Evolutionary conservation across 75 land plant species (phyloP).

Genomic region (Selaginella tamariscina): DNA sequence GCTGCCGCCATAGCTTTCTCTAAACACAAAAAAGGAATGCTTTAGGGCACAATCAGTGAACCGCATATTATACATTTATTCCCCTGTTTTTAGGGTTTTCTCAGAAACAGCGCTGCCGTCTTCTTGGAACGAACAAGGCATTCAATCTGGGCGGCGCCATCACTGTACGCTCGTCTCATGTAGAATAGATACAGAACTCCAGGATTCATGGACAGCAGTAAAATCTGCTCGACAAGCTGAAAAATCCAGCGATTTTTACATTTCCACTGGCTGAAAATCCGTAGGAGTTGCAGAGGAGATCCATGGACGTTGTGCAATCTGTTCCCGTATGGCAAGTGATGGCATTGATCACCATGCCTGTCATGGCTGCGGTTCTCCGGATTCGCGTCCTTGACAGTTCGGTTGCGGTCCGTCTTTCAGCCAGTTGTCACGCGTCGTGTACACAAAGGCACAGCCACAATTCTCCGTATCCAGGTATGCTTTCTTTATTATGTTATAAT

Average conservation of each 20-base stretch:
- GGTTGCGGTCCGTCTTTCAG: slow-evolving; percentile 42
- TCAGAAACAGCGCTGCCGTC: not conserved
- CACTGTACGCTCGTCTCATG: too few species aligned
- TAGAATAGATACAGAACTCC: too few species aligned
- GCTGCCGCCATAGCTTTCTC: not conserved
- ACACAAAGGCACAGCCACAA: slow-evolving; percentile 27
- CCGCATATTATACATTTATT: too few species aligned
- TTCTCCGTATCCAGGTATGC: slow-evolving; percentile 65
- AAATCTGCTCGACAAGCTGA: too few species aligned
- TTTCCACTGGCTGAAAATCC: too few species aligned
- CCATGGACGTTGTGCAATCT: slow-evolving; percentile 6
- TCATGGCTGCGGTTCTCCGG: slow-evolving; percentile 50
- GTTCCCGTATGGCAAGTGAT: slow-evolving; percentile 51
- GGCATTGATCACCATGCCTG: slow-evolving; percentile 29
- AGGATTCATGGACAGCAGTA: too few species aligned
- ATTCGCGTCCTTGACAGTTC: slow-evolving; percentile 30
- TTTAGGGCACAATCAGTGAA: too few species aligned
- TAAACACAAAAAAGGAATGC: too few species aligned
- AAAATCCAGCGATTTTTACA: too few species aligned
- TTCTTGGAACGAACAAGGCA: too few species aligned
- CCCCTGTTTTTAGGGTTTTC: not conserved
- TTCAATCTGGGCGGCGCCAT: too few species aligned
- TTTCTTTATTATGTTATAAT: not conserved
- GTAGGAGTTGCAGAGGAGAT: not conserved
- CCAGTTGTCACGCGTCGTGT: slow-evolving; percentile 55